Conservation (phyloP, 129 eudicot species). For the Centella asiatica region DNA sequence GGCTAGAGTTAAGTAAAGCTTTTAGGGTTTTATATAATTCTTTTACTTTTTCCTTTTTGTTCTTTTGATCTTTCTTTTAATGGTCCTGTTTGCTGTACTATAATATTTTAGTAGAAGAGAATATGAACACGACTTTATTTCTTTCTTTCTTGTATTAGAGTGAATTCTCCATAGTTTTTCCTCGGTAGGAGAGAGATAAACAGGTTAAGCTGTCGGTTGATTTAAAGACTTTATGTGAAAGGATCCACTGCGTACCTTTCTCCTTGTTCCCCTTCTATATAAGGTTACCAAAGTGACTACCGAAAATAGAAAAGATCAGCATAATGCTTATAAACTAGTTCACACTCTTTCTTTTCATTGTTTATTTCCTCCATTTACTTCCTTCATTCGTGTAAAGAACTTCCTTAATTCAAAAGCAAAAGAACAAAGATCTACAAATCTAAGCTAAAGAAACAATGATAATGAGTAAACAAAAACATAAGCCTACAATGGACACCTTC, state of each 20-base stretch:
- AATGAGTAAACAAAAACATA: too few relatives aligned
- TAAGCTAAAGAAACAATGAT: background rate
- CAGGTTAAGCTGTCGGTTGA: slow-evolving; percentile 30
- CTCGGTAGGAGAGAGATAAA: background rate
- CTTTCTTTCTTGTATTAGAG: background rate
- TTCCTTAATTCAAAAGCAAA: background rate
- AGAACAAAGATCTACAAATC: too few relatives aligned
- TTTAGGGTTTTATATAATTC: background rate
- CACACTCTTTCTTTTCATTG: background rate
- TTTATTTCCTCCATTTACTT: background rate
- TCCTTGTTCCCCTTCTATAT: slow-evolving; percentile 27
- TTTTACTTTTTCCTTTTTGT: background rate
- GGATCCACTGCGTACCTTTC: slow-evolving; percentile 18
- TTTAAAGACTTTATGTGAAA: slow-evolving; percentile 18
- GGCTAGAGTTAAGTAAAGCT: slow-evolving; percentile 8
- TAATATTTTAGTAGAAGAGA: background rate
- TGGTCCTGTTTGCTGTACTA: slow-evolving; percentile 1
- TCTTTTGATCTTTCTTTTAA: background rate
- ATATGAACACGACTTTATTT: background rate
- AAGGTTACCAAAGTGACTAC: slow-evolving; percentile 34
- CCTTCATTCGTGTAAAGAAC: background rate
- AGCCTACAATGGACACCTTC: too few relatives aligned
- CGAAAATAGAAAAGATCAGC: slow-evolving; percentile 36
- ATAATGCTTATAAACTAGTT: slow-evolving; percentile 16
- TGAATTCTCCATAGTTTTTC: background rate